Conservation (phyloP, 495 filamentous ascomycete genomes). For the Trichoderma orchidacearum region DNA sequence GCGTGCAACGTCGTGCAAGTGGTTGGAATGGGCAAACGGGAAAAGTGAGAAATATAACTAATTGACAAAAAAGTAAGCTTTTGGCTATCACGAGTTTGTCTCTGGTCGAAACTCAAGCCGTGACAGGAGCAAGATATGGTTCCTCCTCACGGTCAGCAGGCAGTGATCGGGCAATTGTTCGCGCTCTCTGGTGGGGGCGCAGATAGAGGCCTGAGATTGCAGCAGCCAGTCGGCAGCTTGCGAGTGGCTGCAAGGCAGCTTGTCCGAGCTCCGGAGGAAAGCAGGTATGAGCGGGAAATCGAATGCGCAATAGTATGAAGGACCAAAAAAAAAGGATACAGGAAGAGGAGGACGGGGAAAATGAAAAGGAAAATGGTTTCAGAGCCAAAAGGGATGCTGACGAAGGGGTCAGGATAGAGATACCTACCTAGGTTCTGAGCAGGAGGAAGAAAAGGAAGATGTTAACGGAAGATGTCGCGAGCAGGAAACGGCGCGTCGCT, state of each 20-base stretch:
- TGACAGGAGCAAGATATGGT: background rate
- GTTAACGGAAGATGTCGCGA: background rate
- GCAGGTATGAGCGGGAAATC: background rate
- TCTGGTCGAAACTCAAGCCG: background rate
- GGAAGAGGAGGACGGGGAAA: background rate
- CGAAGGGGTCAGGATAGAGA: no score
- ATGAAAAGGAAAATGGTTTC: background rate
- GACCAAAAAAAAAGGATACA: background rate
- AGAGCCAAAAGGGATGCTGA: no score
- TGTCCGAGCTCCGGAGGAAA: background rate
- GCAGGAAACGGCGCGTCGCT: background rate
- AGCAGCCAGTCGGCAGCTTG: background rate
- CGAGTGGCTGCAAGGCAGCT: background rate
- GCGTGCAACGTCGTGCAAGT: no score
- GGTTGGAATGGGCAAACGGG: background rate
- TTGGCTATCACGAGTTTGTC: background rate
- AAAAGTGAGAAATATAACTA: no score
- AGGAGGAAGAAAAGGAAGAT: background rate
- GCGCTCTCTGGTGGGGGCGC: background rate
- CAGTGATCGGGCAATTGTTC: background rate
- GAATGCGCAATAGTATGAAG: background rate
- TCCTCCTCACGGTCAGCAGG: background rate
- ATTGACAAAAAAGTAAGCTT: no score
- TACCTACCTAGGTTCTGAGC: no score
- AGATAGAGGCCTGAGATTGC: background rate